Conservation (phyloP, 2,329 filamentous ascomycete species). For the Cryphonectria parasitica region DNA sequence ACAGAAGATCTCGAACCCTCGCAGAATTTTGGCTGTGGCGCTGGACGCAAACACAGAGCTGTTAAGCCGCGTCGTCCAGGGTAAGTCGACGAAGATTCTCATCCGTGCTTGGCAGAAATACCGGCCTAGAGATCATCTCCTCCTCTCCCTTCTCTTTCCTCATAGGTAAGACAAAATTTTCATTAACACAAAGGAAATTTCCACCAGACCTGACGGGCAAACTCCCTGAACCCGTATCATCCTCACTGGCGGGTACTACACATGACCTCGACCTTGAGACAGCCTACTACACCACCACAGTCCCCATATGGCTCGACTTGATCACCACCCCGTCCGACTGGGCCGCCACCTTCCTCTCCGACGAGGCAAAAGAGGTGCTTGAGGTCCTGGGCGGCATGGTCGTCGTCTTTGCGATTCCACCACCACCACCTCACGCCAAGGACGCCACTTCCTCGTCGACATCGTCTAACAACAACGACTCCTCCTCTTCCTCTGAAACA, state of each 20-base stretch:
- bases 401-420: slow-evolving; percentile 52
- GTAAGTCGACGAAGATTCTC: slow-evolving; percentile 39
- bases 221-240: slow-evolving; percentile 43
- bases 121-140: neutral
- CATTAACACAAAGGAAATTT: neutral
- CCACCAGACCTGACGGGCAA: slow-evolving; percentile 57
- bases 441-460: slow-evolving; percentile 11
- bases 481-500: neutral
- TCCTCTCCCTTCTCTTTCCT: neutral
- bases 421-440: slow-evolving; percentile 30
- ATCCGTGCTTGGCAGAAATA: too few species aligned
- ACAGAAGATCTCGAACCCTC: slow-evolving; percentile 52
- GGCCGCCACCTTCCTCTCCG: slow-evolving; percentile 61
- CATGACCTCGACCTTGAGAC: slow-evolving; percentile 61
- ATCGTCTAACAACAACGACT: neutral
- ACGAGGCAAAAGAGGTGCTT: slow-evolving; percentile 66
- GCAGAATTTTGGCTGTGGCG: slow-evolving; percentile 63
- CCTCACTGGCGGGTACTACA: slow-evolving; percentile 60
- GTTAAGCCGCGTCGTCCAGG: slow-evolving; percentile 57
- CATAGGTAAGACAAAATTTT: too few species aligned
- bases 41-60: slow-evolving; percentile 50
- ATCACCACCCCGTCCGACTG: slow-evolving; percentile 56
- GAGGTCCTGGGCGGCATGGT: slow-evolving; percentile 64
- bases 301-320: slow-evolving; percentile 72
- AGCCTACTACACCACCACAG: slow-evolving; percentile 61